A percentile compares a stretch with the other conserved stretches of the same genome.
Conservation (phyloP, 192 early-diverging fungal species). For the Phycomyces blakesleeanus region DNA sequence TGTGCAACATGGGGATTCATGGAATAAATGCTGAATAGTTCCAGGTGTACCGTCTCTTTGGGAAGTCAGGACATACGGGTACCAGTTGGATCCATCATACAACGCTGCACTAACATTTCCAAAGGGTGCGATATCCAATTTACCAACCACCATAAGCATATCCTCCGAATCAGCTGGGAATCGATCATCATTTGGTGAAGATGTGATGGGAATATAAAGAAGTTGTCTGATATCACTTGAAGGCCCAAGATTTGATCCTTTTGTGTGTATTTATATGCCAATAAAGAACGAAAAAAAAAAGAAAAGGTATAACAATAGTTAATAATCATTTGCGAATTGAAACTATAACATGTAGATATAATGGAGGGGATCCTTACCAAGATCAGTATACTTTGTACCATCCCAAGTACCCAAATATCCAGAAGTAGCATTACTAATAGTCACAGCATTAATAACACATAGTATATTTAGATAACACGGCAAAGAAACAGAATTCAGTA, state of each 20-base stretch:
- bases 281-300: too few species aligned
- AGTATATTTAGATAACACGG: too few species aligned
- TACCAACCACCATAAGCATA: constrained; percentile 41
- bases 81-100: constrained; percentile 46
- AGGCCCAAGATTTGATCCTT: constrained; percentile 6
- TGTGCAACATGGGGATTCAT: constrained; percentile 4
- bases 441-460: too few species aligned
- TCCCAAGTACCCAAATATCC: constrained; percentile 11
- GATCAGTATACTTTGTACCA: constrained; percentile 1
- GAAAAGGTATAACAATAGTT: too few species aligned
- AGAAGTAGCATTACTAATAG: not conserved
- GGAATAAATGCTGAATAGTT: constrained; percentile 22
- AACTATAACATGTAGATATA: too few species aligned
- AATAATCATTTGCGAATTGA: too few species aligned
- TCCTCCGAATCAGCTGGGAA: constrained; percentile 10
- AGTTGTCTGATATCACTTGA: constrained; percentile 12
- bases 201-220: constrained; percentile 10
- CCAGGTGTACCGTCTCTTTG: constrained; percentile 25
- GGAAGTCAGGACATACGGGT: constrained; percentile 38
- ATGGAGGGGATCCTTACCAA: constrained; percentile 15
- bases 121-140: constrained; percentile 33
- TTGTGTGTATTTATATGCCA: too few species aligned
- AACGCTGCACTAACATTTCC: constrained; percentile 43
- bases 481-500: too few species aligned
- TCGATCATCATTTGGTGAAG: constrained; percentile 7